A percentile compares a stretch with the other conserved stretches of the same genome.
Conservation (phyloP, 495 filamentous ascomycete genomes). For the Xylaria longipes region DNA sequence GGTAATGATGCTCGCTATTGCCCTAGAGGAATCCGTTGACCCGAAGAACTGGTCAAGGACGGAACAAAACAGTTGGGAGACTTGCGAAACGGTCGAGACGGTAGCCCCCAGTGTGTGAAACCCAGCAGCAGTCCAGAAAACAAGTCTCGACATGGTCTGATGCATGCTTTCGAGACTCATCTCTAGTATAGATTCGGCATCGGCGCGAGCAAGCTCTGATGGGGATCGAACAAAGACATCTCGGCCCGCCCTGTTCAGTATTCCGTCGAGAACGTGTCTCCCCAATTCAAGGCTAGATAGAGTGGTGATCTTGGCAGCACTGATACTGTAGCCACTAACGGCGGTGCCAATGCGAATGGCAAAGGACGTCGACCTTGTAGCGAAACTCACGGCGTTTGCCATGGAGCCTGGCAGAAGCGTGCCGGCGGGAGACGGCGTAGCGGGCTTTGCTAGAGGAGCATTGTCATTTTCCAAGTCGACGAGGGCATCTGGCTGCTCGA, state of each 20-base stretch:
- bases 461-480: not conserved
- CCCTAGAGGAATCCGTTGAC: conserved; percentile 77
- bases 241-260: conserved; percentile 70
- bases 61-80: conserved; percentile 69
- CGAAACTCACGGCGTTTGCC: conserved; percentile 71
- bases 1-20: conserved; percentile 79
- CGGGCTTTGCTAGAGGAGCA: not conserved
- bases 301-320: conserved; percentile 71
- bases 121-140: conserved; percentile 71
- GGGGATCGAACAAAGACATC: conserved; percentile 65
- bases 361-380: conserved; percentile 72
- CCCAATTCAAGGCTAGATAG: conserved; percentile 73
- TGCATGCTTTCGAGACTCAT: conserved; percentile 68
- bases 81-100: conserved; percentile 63
- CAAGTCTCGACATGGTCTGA: conserved; percentile 66
- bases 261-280: conserved; percentile 68
- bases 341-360: conserved; percentile 73
- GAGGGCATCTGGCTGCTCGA: not conserved
- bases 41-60: conserved; percentile 78
- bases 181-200: conserved; percentile 68
- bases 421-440: conserved; percentile 46
- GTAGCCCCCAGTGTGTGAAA: conserved; percentile 73
- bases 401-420: conserved; percentile 72
- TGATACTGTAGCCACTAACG: conserved; percentile 68
- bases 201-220: conserved; percentile 61